Conservation (phyloP, 306 rosid genomes). For the Lotus japonicus region DNA sequence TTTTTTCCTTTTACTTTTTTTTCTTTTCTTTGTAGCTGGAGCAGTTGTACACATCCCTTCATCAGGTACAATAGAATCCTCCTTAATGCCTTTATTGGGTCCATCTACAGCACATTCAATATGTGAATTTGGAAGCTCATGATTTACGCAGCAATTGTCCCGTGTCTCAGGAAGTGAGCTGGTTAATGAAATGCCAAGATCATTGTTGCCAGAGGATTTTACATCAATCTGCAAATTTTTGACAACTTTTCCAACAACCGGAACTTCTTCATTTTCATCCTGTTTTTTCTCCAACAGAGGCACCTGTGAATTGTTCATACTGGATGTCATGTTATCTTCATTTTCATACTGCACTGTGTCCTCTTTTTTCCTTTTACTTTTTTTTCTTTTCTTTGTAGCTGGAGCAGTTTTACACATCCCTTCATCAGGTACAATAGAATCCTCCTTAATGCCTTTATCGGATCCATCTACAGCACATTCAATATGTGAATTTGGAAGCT, state of each 20-base stretch:
- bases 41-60: slow-evolving; percentile 14
- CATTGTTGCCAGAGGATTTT: background rate
- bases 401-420: background rate
- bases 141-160: background rate
- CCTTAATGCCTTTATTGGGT: slow-evolving; percentile 10
- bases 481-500: background rate
- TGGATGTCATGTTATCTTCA: slow-evolving; percentile 2
- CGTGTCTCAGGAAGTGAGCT: background rate
- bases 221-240: background rate
- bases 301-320: background rate
- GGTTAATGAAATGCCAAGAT: background rate
- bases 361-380: slow-evolving; percentile 12
- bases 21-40: slow-evolving; percentile 17
- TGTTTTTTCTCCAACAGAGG: slow-evolving; percentile 5
- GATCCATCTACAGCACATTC: slow-evolving; percentile 15
- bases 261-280: slow-evolving; percentile 9
- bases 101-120: slow-evolving; percentile 10
- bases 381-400: slow-evolving; percentile 15
- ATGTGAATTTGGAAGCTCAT: slow-evolving; percentile 14
- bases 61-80: background rate
- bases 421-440: background rate
- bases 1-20: slow-evolving; percentile 9
- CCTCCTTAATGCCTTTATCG: slow-evolving; percentile 8
- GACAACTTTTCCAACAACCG: background rate
- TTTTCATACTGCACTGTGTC: background rate